phyloP scores from a whole-genome alignment of 1,284 basidiomycete species.

The Irpex sp. region DNA sequence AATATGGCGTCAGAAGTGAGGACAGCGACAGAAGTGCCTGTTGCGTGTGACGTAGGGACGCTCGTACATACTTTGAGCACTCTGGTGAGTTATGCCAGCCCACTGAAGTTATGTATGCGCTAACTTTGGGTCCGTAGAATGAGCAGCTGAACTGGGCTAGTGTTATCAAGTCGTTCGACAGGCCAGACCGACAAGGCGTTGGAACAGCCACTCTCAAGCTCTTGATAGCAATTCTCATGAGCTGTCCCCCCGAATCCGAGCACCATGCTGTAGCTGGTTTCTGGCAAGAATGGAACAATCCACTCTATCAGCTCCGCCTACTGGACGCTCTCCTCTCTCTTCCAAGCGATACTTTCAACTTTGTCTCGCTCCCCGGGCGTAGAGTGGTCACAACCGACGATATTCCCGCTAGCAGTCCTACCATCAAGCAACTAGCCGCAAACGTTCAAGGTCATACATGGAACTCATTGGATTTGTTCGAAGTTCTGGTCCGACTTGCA shows the following conservation, averaged over 20 bases:
- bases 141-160: conserved; percentile 73
- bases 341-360: conserved; percentile 87
- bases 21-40: conserved; percentile 65
- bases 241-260: conserved; percentile 65
- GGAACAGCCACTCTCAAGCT: conserved; percentile 82
- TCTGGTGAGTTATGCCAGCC: conserved; percentile 49
- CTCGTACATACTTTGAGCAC: conserved; percentile 68
- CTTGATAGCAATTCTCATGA: conserved; percentile 75
- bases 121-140: conserved; percentile 38
- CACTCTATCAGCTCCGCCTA: conserved; percentile 82
- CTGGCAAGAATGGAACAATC: conserved; percentile 83
- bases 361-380: conserved; percentile 79
- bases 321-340: conserved; percentile 86
- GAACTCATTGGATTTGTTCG: conserved; percentile 92
- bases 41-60: conserved; percentile 73
- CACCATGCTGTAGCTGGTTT: conserved; percentile 78
- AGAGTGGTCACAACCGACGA: conserved; percentile 85
- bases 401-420: conserved; percentile 79
- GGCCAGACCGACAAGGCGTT: conserved; percentile 72
- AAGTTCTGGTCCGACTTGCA: conserved; percentile 78
- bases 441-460: conserved; percentile 89
- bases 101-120: conserved; percentile 9
- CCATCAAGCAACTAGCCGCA: conserved; percentile 80
- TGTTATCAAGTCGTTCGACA: conserved; percentile 77
- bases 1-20: conserved; percentile 67